A percentile compares a stretch with the other conserved stretches of the same genome.
These are phyloP conservation scores for Nakazawaea holstii DNA, from an alignment of 805 yeast species.

Conservation along the genomic window DNA sequence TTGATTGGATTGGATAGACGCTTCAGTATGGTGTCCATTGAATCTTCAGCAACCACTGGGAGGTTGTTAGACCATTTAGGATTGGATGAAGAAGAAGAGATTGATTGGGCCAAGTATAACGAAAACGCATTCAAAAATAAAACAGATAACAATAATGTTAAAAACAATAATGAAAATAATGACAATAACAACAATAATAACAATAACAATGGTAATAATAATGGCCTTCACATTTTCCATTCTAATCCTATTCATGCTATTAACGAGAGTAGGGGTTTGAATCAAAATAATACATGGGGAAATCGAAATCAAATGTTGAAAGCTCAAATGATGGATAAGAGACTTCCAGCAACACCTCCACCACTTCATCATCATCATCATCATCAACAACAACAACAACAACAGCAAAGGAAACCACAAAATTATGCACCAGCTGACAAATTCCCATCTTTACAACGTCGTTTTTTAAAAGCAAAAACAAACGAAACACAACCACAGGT, in stretches of 20 bases:
- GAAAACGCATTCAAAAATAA: neutral
- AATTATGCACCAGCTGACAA: slow-evolving; percentile 22
- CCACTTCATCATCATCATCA: no score
- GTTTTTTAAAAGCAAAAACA: slow-evolving; percentile 15
- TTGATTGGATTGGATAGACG: slow-evolving; percentile 10
- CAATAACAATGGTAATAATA: neutral
- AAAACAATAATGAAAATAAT: neutral
- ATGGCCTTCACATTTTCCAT: no score
- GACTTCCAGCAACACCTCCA: neutral
- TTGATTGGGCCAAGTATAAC: slow-evolving; percentile 6
- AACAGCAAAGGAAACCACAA: neutral
- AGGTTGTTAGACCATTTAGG: slow-evolving; percentile 26
- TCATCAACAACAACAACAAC: neutral
- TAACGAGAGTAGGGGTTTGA: no score
- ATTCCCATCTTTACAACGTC: slow-evolving; percentile 24
- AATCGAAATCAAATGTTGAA: neutral
- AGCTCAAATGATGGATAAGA: neutral
- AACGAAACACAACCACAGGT: neutral
- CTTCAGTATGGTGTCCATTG: slow-evolving; percentile 19
- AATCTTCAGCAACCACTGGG: slow-evolving; percentile 24
- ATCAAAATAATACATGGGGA: neutral
- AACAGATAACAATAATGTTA: neutral
- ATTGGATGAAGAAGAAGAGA: slow-evolving; percentile 20
- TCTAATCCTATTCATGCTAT: no score
- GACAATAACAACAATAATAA: slow-evolving; percentile 13